Percentiles rank a stretch among this genome's conserved stretches.
phyloP scores from a whole-genome alignment of 2,329 filamentous ascomycete genomes.

The Aspergillus thermomutatus region DNA sequence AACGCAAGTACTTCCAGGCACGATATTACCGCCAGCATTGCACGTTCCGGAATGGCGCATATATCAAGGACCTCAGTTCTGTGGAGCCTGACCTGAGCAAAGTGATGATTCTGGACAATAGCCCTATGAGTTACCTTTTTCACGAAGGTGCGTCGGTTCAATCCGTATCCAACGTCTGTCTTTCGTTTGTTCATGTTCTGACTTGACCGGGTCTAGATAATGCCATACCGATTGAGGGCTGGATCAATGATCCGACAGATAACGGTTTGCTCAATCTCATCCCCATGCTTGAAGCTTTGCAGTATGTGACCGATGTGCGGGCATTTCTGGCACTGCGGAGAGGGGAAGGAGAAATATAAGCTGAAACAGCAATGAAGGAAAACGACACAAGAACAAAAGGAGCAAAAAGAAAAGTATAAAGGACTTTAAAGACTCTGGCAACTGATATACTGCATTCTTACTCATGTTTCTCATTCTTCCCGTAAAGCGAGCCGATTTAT shows the following conservation, averaged over 20 bases:
- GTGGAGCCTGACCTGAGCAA: conserved; percentile 96
- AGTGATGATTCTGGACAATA: conserved; percentile 99
- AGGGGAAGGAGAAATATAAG: conserved; percentile 59
- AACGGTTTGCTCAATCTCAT: conserved; percentile 91
- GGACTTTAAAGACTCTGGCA: conserved; percentile 2
- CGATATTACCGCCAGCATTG: conserved; percentile 97
- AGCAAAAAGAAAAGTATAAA: background rate
- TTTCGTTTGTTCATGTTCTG: conserved; percentile 1
- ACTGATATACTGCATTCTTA: conserved; percentile 14
- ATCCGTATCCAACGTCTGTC: background rate
- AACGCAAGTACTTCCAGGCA: conserved; percentile 92
- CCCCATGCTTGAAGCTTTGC: conserved; percentile 86
- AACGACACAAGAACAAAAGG: background rate
- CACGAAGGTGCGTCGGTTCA: conserved; percentile 73
- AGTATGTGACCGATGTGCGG: conserved; percentile 94
- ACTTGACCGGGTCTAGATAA: conserved; percentile 65
- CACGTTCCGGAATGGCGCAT: conserved; percentile 90
- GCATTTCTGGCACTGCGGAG: conserved; percentile 83
- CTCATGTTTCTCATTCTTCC: background rate
- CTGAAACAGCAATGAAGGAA: background rate
- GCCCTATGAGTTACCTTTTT: conserved; percentile 96
- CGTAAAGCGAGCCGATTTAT: conserved; percentile 13
- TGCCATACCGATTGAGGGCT: conserved; percentile 97
- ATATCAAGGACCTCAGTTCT: conserved; percentile 95
- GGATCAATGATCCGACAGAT: conserved; percentile 98